Evolutionary conservation across 1,284 basidiomycete species (phyloP).

Genomic region (Pisolithus thermaeus): DNA sequence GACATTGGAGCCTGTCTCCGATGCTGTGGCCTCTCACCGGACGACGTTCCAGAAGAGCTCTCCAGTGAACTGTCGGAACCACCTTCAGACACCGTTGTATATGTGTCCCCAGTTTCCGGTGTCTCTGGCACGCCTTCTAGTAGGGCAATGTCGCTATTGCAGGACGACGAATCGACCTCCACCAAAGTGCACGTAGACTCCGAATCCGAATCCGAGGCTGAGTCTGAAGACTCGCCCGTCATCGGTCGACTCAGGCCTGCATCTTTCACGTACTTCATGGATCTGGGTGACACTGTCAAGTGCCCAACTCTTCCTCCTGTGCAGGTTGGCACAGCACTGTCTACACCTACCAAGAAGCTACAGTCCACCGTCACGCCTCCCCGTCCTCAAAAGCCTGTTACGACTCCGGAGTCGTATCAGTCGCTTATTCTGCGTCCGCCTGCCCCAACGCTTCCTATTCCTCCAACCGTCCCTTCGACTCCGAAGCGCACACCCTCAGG

Average conservation of each 20-base stretch:
- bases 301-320: slow-evolving; percentile 5
- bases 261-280: slow-evolving; percentile 13
- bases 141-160: slow-evolving; percentile 11
- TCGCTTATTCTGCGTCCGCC: slow-evolving; percentile 28
- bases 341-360: slow-evolving; percentile 19
- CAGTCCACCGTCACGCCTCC: slow-evolving; percentile 21
- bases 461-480: slow-evolving; percentile 21
- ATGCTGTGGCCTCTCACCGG: not conserved
- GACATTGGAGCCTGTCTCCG: slow-evolving; percentile 38
- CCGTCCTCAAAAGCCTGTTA: slow-evolving; percentile 25
- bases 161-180: slow-evolving; percentile 5
- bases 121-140: slow-evolving; percentile 5
- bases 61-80: slow-evolving; percentile 21
- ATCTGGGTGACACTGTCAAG: slow-evolving; percentile 1
- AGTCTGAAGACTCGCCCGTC: slow-evolving; percentile 14
- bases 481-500: slow-evolving; percentile 12
- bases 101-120: slow-evolving; percentile 1
- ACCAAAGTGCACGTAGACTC: slow-evolving; percentile 1
- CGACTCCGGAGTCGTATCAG: slow-evolving; percentile 29
- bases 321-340: slow-evolving; percentile 13
- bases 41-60: slow-evolving; percentile 8
- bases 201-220: slow-evolving; percentile 1
- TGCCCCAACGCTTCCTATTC: slow-evolving; percentile 21
- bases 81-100: slow-evolving; percentile 12
- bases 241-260: slow-evolving; percentile 26